Conservation (phyloP, 2,329 filamentous ascomycete species). For the Trichoderma sp. region DNA sequence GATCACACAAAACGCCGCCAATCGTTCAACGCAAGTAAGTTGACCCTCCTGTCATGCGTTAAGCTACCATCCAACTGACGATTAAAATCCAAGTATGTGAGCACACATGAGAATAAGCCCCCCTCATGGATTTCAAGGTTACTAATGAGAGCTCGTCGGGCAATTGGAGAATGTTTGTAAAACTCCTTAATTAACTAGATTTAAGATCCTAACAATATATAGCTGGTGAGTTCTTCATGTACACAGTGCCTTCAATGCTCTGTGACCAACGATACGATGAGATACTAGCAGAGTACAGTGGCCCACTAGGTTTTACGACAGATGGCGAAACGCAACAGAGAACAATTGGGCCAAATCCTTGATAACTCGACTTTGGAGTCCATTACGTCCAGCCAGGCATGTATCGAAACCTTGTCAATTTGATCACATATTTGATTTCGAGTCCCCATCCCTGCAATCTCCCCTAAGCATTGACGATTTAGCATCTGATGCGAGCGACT, state of each 20-base stretch:
- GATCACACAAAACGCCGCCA: fast-evolving
- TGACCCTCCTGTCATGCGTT: background rate
- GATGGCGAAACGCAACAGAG: background rate
- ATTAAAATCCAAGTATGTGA: background rate
- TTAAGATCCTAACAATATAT: background rate
- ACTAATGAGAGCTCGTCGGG: background rate
- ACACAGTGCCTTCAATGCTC: background rate
- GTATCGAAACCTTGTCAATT: background rate
- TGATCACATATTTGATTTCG: background rate
- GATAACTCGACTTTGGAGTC: background rate
- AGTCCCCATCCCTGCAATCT: background rate
- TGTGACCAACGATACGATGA: background rate
- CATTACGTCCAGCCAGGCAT: background rate
- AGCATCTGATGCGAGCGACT: background rate
- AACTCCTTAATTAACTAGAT: background rate
- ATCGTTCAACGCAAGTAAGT: background rate
- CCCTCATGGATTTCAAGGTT: background rate
- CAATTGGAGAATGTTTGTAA: background rate
- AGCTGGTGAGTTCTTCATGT: background rate
- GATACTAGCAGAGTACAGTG: background rate
- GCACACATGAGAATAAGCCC: background rate
- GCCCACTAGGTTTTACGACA: background rate
- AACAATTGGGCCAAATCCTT: background rate
- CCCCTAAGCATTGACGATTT: background rate
- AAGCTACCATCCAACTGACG: background rate